These are phyloP conservation scores for Edaphochlamys debaryana DNA, from an alignment of 139 green algal genomes.

Conservation along the genomic window DNA sequence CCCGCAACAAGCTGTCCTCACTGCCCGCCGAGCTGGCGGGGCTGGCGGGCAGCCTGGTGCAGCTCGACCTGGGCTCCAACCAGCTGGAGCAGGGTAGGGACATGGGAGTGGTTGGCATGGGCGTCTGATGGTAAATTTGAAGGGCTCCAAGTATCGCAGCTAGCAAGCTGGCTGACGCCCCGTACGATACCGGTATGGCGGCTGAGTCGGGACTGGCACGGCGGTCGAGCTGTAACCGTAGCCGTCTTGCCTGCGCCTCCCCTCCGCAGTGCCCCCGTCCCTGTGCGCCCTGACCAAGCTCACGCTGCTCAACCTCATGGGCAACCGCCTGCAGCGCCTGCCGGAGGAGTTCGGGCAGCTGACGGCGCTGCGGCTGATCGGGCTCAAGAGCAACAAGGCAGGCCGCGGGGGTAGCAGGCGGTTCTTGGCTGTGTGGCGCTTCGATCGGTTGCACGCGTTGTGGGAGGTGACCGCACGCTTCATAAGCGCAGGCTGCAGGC, in stretches of 20 bases:
- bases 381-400: slow-evolving; percentile 60
- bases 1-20: slow-evolving; percentile 64
- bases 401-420: not conserved
- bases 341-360: slow-evolving; percentile 54
- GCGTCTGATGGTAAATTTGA: not conserved
- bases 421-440: too few species aligned
- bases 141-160: not conserved
- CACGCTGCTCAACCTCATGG: slow-evolving; percentile 74
- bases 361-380: slow-evolving; percentile 40
- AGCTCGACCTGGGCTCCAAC: slow-evolving; percentile 27
- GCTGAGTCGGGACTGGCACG: too few species aligned
- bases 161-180: too few species aligned
- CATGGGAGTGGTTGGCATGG: not conserved
- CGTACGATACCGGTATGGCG: too few species aligned
- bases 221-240: too few species aligned
- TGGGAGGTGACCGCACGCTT: too few species aligned
- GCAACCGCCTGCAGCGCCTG: slow-evolving; percentile 68
- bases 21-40: slow-evolving; percentile 51
- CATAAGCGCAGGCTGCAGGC: too few species aligned
- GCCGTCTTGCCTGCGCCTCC: not conserved
- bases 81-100: not conserved
- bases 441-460: too few species aligned
- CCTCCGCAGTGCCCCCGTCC: slow-evolving; percentile 53
- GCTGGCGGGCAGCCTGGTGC: slow-evolving; percentile 23
- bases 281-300: slow-evolving; percentile 62